Percentiles rank a stretch among this genome's conserved stretches.
Evolutionary conservation across 805 yeast species (phyloP).

Genomic region (Candida stauntonica): DNA sequence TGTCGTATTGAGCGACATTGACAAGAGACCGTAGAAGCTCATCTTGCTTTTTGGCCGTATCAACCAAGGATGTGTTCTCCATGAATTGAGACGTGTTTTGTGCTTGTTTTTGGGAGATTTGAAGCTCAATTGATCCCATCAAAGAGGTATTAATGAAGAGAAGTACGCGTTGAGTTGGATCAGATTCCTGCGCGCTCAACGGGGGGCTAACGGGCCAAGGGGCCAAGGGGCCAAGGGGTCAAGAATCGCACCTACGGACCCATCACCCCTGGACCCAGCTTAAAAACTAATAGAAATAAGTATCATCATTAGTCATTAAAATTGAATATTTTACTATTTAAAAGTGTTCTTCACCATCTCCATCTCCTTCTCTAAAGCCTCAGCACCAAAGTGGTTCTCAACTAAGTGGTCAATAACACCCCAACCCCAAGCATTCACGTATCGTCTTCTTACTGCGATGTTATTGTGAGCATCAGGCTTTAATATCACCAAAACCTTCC

Average conservation of each 20-base stretch:
- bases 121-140: no score
- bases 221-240: no score
- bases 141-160: no score
- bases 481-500: constrained; percentile 81
- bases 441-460: constrained; percentile 81
- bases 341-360: background rate
- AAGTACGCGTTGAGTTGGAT: no score
- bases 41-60: constrained; percentile 11
- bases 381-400: constrained; percentile 38
- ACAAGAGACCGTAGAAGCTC: constrained; percentile 21
- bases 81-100: background rate
- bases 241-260: no score
- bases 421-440: constrained; percentile 95
- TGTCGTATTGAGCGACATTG: constrained; percentile 32
- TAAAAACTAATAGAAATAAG: no score
- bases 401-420: constrained; percentile 83
- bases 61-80: background rate
- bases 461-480: constrained; percentile 95
- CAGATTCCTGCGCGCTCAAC: no score
- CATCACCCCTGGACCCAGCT: no score
- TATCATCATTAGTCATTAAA: background rate
- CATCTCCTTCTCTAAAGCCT: constrained; percentile 4
- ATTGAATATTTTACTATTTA: background rate
- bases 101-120: no score
- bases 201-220: no score